These are phyloP conservation scores for Fusarium mexicanum DNA, from an alignment of 2,329 filamentous ascomycete species.

Conservation along the genomic window DNA sequence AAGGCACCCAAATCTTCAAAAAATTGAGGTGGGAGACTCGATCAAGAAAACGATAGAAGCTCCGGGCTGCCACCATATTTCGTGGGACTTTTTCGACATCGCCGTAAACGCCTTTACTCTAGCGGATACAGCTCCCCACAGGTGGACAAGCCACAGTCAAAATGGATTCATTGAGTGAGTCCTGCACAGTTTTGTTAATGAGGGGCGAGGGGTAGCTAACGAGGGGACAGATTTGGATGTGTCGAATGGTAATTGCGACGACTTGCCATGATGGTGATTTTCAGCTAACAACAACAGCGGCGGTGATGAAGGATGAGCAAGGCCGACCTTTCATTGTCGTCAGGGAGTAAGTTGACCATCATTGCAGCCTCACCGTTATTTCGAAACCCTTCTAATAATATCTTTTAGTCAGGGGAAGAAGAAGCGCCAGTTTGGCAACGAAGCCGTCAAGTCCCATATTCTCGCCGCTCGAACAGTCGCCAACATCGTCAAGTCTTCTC, in stretches of 20 bases:
- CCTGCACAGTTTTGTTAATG: conserved; percentile 34
- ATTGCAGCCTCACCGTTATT: neutral
- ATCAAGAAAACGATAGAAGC: conserved; percentile 46
- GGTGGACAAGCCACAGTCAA: conserved; percentile 44
- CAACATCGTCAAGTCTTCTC: conserved; percentile 96
- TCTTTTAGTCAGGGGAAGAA: conserved; percentile 87
- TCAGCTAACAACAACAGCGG: conserved; percentile 56
- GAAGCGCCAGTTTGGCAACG: conserved; percentile 95
- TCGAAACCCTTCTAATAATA: conserved; percentile 37
- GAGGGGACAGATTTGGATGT: conserved; percentile 76
- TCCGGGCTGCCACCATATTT: conserved; percentile 42
- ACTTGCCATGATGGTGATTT: conserved; percentile 9
- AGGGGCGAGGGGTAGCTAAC: conserved; percentile 49
- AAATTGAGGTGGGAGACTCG: conserved; percentile 45
- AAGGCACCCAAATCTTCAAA: conserved; percentile 47
- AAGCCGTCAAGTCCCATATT: conserved; percentile 98
- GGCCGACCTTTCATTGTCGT: conserved; percentile 98
- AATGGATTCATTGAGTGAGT: conserved; percentile 54
- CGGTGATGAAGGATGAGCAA: conserved; percentile 95
- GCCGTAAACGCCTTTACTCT: conserved; percentile 36
- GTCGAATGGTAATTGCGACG: conserved; percentile 73
- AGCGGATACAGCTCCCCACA: conserved; percentile 43
- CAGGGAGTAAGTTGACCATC: conserved; percentile 78
- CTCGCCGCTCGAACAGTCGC: conserved; percentile 95
- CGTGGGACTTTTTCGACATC: conserved; percentile 37